phyloP scores from a whole-genome alignment of 192 early-diverging fungal genomes.

The Chytriomyces confervae region DNA sequence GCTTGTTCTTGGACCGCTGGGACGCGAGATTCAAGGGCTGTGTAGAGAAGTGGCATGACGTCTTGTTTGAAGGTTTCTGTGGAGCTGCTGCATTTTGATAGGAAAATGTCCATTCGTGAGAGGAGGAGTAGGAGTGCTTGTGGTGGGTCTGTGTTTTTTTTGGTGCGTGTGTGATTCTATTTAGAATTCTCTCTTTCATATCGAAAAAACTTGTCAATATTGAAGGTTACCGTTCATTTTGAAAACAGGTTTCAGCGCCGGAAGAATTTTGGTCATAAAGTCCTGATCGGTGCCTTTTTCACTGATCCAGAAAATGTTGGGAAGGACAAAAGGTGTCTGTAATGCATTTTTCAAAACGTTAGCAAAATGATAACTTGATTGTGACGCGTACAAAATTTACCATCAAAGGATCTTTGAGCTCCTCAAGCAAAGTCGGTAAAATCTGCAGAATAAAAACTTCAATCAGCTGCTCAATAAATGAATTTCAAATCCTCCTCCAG shows the following conservation, averaged over 20 bases:
- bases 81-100: constrained; percentile 57
- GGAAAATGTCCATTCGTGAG: constrained; percentile 63
- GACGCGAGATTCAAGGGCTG: constrained; percentile 55
- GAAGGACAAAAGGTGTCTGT: constrained; percentile 74
- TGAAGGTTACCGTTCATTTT: constrained; percentile 37
- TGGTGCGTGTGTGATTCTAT: not conserved
- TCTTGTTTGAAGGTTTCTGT: constrained; percentile 69
- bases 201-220: not conserved
- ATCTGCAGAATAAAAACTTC: too few relatives aligned
- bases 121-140: constrained; percentile 72
- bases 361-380: too few relatives aligned
- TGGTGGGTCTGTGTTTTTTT: constrained; percentile 67
- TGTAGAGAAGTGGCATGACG: constrained; percentile 77
- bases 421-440: constrained; percentile 70
- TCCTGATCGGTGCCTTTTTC: constrained; percentile 65
- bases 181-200: not conserved
- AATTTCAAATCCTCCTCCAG: too few relatives aligned
- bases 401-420: constrained; percentile 74
- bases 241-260: constrained; percentile 68
- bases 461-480: too few relatives aligned
- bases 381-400: too few relatives aligned
- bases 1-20: constrained; percentile 46
- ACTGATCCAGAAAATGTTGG: constrained; percentile 77
- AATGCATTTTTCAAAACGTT: too few relatives aligned
- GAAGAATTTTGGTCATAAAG: constrained; percentile 67